These are phyloP conservation scores for Dysphania ambrosioides DNA, from an alignment of 148 eudicot genomes.

Conservation along the genomic window DNA sequence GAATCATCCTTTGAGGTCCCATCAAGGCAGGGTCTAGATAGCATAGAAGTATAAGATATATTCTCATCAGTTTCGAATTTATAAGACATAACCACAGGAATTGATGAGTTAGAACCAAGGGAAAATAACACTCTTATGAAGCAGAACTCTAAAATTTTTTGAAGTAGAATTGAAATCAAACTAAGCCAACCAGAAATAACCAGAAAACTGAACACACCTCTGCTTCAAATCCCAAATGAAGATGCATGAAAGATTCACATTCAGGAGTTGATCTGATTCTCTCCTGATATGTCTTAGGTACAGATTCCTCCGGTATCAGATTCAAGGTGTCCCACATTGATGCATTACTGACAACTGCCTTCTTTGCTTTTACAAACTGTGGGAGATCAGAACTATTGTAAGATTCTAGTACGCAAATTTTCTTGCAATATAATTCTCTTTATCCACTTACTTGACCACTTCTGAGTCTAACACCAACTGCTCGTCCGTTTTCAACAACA, in stretches of 20 bases:
- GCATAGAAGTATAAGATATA: too few relatives aligned
- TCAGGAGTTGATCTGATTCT: slow-evolving; percentile 65
- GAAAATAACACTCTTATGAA: background rate
- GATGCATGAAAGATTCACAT: slow-evolving; percentile 98
- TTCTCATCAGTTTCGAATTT: too few relatives aligned
- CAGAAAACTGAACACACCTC: slow-evolving; percentile 46
- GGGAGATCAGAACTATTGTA: slow-evolving; percentile 20
- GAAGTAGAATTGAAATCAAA: background rate
- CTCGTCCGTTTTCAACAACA: slow-evolving; percentile 87
- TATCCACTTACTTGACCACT: slow-evolving; percentile 73
- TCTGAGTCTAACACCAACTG: slow-evolving; percentile 82
- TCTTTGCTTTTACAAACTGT: slow-evolving; percentile 89
- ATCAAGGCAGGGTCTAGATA: too few relatives aligned
- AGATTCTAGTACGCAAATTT: slow-evolving; percentile 15
- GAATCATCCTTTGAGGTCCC: too few relatives aligned
- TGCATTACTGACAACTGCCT: slow-evolving; percentile 97
- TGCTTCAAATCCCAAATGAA: slow-evolving; percentile 92
- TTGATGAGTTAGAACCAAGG: too few relatives aligned
- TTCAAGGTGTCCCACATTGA: slow-evolving; percentile 98
- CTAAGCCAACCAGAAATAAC: slow-evolving; percentile 6
- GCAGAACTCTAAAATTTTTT: background rate
- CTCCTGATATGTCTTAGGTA: slow-evolving; percentile 66
- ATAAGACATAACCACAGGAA: too few relatives aligned
- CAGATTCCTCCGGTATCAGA: slow-evolving; percentile 59
- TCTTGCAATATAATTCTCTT: background rate